Evolutionary conservation across 805 yeast species (phyloP).

Genomic region (Candida cerambycidarum): DNA sequence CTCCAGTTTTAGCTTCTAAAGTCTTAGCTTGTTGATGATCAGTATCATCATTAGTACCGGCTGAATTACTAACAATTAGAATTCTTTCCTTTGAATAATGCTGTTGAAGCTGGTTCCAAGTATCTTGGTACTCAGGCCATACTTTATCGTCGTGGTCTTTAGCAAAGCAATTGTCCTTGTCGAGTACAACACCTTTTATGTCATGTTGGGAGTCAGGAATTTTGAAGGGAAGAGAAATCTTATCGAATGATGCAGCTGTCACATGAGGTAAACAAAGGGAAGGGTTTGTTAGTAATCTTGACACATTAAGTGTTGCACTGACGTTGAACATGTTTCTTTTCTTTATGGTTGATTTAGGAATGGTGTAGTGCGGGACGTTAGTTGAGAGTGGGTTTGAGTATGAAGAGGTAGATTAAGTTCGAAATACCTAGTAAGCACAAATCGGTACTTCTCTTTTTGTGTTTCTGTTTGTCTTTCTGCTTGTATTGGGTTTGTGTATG

Average conservation of each 20-base stretch:
- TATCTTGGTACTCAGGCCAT: constrained; percentile 59
- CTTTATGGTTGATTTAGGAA: background rate
- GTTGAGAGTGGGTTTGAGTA: too few species aligned
- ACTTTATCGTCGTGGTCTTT: constrained; percentile 75
- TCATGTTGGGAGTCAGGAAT: constrained; percentile 26
- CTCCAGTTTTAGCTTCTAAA: constrained; percentile 66
- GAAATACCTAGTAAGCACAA: too few species aligned
- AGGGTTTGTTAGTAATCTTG: constrained; percentile 61
- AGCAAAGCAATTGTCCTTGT: constrained; percentile 95
- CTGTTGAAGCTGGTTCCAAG: constrained; percentile 56
- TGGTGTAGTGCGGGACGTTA: too few species aligned
- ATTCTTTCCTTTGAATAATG: constrained; percentile 62
- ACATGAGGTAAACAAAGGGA: constrained; percentile 68
- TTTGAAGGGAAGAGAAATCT: constrained; percentile 54
- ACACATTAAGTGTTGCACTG: constrained; percentile 73
- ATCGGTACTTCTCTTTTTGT: too few species aligned
- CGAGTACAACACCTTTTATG: constrained; percentile 79
- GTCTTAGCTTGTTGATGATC: constrained; percentile 57
- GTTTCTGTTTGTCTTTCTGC: too few species aligned
- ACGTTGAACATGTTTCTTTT: constrained; percentile 49
- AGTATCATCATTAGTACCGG: constrained; percentile 81
- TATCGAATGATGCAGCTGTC: constrained; percentile 55
- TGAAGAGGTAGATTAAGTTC: too few species aligned
- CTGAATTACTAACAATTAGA: constrained; percentile 86
- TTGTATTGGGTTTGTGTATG: too few species aligned